Base-by-base conservation (phyloP, 495 filamentous ascomycete species). In the Letharia lupina region DNA sequence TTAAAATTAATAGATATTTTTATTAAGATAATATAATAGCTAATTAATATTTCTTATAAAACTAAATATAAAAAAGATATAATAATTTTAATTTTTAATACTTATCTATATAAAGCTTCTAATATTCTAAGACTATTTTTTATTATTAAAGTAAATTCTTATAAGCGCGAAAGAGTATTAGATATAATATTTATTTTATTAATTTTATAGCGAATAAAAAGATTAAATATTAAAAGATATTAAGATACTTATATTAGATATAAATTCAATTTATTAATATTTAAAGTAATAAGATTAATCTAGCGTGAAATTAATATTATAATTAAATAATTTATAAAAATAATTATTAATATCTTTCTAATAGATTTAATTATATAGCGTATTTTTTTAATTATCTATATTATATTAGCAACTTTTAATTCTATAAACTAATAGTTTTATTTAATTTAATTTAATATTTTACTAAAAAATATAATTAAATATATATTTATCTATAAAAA, bases 141-240 rank as follows among this genome's bases (percentile, higher is more conserved):
- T 48, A 40, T 33, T 33, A 39, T 11, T 1, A 4, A 37, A 40
- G 1, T 37, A 48, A 42, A 33, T 40, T 35, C 12, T 54, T 35
- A 48, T 16, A 66, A 2, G 12, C 39, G 12, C 0, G 18, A 67
- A 42, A 67, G 52, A 0, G 23, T 23, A 47, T 67, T 18, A 10
- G 58, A 37, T 0, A 61, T n/a, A 5, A 61, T 61, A 61, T 66
- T 66, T 1, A 23, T 40, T 3, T 67, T 67, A 13, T 39, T 59
- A 42, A 40, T 20, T 23, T 67, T 63, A 63, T 60, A 59, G 15
- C 52, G 20, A 39, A 64, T 60, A 45, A 9, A 16, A 0, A 67
- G 35, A 10, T 66, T 62, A 56, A 66, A 66, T 61, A 61, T 66
- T 11, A 23, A 63, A 1, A 67, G 15, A 44, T 67, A 67, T 45